Percentiles rank a stretch among this genome's conserved stretches.
Conservation (phyloP, 2,329 filamentous ascomycete genomes). For the Colletotrichum viniferum region DNA sequence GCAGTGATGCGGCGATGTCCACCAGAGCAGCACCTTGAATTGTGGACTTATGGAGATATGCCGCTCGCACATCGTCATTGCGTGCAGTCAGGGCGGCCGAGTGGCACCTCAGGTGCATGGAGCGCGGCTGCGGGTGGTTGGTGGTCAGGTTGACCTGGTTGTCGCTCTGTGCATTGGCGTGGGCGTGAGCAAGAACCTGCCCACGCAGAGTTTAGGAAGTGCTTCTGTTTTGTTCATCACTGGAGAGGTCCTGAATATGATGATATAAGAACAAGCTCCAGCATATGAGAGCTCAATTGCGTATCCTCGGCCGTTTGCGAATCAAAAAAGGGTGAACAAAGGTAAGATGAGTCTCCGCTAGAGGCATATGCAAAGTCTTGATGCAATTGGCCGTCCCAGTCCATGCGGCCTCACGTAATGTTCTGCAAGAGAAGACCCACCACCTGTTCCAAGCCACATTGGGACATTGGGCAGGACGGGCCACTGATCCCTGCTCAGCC, state of each 20-base stretch:
- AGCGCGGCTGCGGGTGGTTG: not conserved
- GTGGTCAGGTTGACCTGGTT: not conserved
- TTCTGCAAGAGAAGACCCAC: slow-evolving; percentile 6
- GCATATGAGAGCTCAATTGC: not conserved
- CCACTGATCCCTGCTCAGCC: slow-evolving; percentile 6
- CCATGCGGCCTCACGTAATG: slow-evolving; percentile 17
- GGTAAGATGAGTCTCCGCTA: not conserved
- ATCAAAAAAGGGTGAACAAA: not conserved
- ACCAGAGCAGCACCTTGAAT: not conserved
- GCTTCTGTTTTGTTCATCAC: not conserved
- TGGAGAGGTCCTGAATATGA: not conserved
- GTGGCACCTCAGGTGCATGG: not conserved
- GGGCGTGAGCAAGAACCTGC: not conserved
- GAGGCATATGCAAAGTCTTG: slow-evolving; percentile 6
- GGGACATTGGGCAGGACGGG: not conserved
- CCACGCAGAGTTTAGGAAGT: not conserved
- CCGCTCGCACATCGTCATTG: not conserved
- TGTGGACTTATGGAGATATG: not conserved
- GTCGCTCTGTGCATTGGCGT: not conserved
- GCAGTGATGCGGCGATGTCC: not conserved
- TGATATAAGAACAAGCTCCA: not conserved
- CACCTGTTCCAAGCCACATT: slow-evolving; percentile 14
- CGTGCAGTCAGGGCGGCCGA: not conserved
- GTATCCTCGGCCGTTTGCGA: not conserved
- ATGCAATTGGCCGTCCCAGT: slow-evolving; percentile 14